phyloP scores from a whole-genome alignment of 164 flowering plant genomes.

The Protea cynaroides region DNA sequence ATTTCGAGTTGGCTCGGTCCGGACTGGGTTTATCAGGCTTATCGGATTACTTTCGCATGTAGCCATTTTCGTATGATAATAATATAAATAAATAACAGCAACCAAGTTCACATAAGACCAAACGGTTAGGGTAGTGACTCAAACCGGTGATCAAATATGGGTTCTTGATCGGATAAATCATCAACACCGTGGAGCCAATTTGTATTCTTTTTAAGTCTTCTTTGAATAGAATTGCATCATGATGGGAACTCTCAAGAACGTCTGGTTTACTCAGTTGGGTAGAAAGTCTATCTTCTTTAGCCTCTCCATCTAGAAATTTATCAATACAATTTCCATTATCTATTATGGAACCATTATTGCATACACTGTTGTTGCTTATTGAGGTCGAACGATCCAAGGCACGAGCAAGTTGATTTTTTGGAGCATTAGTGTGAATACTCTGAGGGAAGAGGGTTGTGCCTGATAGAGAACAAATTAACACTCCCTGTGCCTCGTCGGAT shows the following conservation, averaged over 20 bases:
- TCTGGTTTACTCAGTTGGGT: constrained; percentile 49
- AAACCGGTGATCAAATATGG: constrained; percentile 70
- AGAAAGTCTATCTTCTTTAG: constrained; percentile 23
- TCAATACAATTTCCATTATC: constrained; percentile 48
- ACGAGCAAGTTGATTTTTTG: constrained; percentile 39
- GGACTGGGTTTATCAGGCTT: too few species aligned
- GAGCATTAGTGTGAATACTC: constrained; percentile 59
- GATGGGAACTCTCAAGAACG: constrained; percentile 79
- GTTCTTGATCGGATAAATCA: constrained; percentile 59
- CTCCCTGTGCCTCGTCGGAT: constrained; percentile 57
- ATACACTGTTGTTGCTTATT: constrained; percentile 26
- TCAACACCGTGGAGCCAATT: constrained; percentile 81
- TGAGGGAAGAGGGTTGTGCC: constrained; percentile 79
- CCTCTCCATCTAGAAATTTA: constrained; percentile 30
- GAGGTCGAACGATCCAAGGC: constrained; percentile 30
- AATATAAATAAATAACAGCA: neutral
- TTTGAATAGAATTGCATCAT: constrained; percentile 75
- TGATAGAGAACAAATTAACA: constrained; percentile 47
- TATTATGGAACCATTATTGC: constrained; percentile 17
- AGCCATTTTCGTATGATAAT: too few species aligned
- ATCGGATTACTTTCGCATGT: too few species aligned
- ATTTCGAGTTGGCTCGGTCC: too few species aligned
- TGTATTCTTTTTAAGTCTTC: constrained; percentile 81
- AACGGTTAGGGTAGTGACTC: constrained; percentile 86
- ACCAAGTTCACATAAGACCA: constrained; percentile 39